A percentile compares a stretch with the other conserved stretches of the same genome.
Evolutionary conservation across 2,329 filamentous ascomycete genomes (phyloP).

Genomic region (Bipolaris victoriae): DNA sequence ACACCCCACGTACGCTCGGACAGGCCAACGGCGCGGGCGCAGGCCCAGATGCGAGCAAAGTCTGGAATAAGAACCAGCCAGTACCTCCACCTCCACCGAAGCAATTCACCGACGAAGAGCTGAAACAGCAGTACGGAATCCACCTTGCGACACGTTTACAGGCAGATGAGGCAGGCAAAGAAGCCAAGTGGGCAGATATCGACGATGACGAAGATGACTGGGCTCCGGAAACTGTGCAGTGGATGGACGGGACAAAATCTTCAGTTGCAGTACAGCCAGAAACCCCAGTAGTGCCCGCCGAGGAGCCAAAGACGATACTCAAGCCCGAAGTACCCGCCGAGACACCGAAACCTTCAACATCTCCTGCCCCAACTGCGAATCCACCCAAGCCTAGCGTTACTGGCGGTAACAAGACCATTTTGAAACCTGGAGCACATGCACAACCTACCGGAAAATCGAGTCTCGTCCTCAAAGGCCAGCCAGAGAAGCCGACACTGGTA

Average conservation of each 20-base stretch:
- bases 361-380: conserved; percentile 28
- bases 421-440: conserved; percentile 55
- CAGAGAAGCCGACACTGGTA: conserved; percentile 74
- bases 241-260: conserved; percentile 87
- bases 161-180: conserved; percentile 73
- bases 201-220: conserved; percentile 89
- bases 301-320: conserved; percentile 34
- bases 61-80: conserved; percentile 92
- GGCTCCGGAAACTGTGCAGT: conserved; percentile 83
- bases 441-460: conserved; percentile 54
- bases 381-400: conserved; percentile 47
- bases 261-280: conserved; percentile 66
- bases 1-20: conserved; percentile 57
- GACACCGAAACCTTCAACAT: conserved; percentile 42
- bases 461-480: conserved; percentile 68
- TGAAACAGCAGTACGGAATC: conserved; percentile 83
- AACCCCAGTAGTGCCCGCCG: conserved; percentile 37
- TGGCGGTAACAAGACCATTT: conserved; percentile 54
- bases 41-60: conserved; percentile 73
- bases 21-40: conserved; percentile 66
- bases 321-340: conserved; percentile 45
- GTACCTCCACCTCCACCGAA: conserved; percentile 73
- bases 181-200: conserved; percentile 88
- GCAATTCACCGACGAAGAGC: conserved; percentile 84
- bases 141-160: conserved; percentile 81